Base-by-base conservation (phyloP, 2,329 filamentous ascomycete genomes). In the Colletotrichum sansevieriae region DNA sequence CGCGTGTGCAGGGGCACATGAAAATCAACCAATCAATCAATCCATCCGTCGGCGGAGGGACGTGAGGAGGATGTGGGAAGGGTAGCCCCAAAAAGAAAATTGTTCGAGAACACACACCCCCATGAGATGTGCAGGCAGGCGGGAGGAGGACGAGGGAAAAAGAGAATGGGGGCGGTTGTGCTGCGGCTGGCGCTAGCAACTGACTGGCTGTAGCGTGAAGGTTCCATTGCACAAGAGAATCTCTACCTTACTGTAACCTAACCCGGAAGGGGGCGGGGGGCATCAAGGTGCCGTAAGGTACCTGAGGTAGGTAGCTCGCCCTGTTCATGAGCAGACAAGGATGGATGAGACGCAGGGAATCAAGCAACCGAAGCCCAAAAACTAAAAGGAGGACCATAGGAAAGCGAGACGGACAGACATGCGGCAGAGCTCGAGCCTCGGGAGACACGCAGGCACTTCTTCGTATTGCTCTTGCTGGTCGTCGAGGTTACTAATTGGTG, bases 121-220 rank as follows among this genome's bases (percentile, higher is more conserved):
- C 29, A 41, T 22, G 47, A 47, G 65, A 65, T 60, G 59, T 29
- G 37, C 59, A 57, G 39, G 52, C 37, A 67, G 33, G 25, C 25
- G 25, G 25, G 22, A 41, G 47, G 35, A 66, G 41, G 35, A 35
- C 22, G 22, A n/a, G 49, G 22, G 20, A 11, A 13, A 43, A 54
- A 56, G 62, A 66, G 15, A 66, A 55, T 33, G 49, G 58, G 63
- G 57, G 63, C 57, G 39, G 63, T 43, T 66, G n/a, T 57, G 57
- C 47, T 56, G 41, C 62, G 57, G 63, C 63, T 63, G 41, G 41
- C 57, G 49, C 49, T 35, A 29, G 49, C n/a, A 3, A 47, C 43
- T 18, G 18, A 18, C 2, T 51, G 29, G 44, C 22, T 25, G 35
- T 43, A 51, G 43, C 33, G 35, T 25, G 20, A 41, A 20, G 55